Conservation (phyloP, 139 green algal genomes). For the Chlorella sp. region DNA sequence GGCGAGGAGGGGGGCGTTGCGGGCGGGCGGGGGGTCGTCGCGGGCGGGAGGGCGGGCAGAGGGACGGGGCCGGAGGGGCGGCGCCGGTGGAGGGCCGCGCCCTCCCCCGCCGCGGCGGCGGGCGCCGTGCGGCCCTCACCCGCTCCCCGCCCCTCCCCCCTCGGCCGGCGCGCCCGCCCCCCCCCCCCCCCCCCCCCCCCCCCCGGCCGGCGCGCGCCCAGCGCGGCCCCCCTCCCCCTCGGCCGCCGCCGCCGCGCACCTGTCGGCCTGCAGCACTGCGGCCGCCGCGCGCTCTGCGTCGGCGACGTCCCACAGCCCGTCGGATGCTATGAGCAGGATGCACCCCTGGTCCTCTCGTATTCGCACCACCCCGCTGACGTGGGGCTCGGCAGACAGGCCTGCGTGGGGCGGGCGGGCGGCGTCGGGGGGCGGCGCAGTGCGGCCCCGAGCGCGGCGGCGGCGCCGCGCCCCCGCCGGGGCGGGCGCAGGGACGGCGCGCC, state of each 20-base stretch:
- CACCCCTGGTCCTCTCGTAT: slow-evolving; percentile 23
- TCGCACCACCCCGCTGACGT: slow-evolving; percentile 44
- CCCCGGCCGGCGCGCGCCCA: neutral
- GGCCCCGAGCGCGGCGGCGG: too few relatives aligned
- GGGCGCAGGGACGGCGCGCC: too few relatives aligned
- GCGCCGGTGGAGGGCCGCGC: too few relatives aligned
- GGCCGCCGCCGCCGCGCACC: neutral
- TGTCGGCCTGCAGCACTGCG: slow-evolving; percentile 7
- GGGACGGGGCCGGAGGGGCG: too few relatives aligned
- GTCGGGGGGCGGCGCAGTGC: too few relatives aligned
- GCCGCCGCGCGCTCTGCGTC: slow-evolving; percentile 8
- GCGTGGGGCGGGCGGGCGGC: too few relatives aligned
- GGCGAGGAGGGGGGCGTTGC: neutral
- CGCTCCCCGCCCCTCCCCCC: too few relatives aligned
- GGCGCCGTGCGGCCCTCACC: too few relatives aligned
- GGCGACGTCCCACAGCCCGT: slow-evolving; percentile 70
- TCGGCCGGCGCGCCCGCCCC: too few relatives aligned
- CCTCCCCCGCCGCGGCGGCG: too few relatives aligned
- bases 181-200: neutral
- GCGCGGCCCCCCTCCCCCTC: neutral
- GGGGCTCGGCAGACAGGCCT: slow-evolving; percentile 61
- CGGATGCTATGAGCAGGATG: slow-evolving; percentile 59
- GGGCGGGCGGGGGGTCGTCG: too few relatives aligned
- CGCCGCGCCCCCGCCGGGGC: too few relatives aligned
- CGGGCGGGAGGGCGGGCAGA: neutral